A percentile compares a stretch with the other conserved stretches of the same genome.
Evolutionary conservation across 495 filamentous ascomycete genomes (phyloP).

Genomic region (Tuber indicum): DNA sequence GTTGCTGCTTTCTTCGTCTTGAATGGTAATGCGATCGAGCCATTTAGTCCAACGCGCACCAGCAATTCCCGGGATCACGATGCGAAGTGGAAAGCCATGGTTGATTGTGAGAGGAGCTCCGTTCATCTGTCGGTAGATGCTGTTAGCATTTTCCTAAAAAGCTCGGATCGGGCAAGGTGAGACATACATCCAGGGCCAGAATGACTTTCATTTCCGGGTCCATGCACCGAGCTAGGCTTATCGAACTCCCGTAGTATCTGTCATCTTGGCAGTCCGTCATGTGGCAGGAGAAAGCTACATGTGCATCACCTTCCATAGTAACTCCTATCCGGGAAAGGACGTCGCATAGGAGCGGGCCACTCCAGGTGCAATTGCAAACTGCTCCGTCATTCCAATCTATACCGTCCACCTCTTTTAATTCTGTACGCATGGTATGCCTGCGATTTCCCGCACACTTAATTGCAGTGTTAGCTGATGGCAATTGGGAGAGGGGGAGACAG

Average conservation of each 20-base stretch:
- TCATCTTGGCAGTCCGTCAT: slow-evolving; percentile 51
- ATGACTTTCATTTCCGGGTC: slow-evolving; percentile 49
- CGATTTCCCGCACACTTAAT: slow-evolving; percentile 57
- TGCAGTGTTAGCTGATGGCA: slow-evolving; percentile 1
- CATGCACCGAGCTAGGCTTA: slow-evolving; percentile 50
- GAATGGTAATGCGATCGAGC: slow-evolving; percentile 50
- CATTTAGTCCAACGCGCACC: slow-evolving; percentile 54
- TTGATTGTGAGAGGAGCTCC: slow-evolving; percentile 44
- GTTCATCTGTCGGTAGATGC: slow-evolving; percentile 44
- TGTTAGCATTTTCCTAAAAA: slow-evolving; percentile 5
- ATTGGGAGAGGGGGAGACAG: not conserved
- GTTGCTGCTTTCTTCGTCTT: slow-evolving; percentile 47
- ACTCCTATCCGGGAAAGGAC: slow-evolving; percentile 48
- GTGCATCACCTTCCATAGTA: slow-evolving; percentile 34
- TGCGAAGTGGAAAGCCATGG: slow-evolving; percentile 50
- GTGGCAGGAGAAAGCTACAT: slow-evolving; percentile 54
- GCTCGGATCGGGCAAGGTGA: not conserved
- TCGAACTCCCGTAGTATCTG: slow-evolving; percentile 53
- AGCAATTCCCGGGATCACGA: slow-evolving; percentile 49
- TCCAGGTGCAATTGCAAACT: slow-evolving; percentile 59
- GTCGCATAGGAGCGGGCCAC: slow-evolving; percentile 53
- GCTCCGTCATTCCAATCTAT: slow-evolving; percentile 61
- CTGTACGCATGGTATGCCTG: slow-evolving; percentile 59
- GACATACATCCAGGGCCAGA: slow-evolving; percentile 50
- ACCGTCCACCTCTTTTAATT: slow-evolving; percentile 55